These are phyloP conservation scores for Fusarium staphyleae DNA, from an alignment of 2,329 filamentous ascomycete species.

Conservation along the genomic window DNA sequence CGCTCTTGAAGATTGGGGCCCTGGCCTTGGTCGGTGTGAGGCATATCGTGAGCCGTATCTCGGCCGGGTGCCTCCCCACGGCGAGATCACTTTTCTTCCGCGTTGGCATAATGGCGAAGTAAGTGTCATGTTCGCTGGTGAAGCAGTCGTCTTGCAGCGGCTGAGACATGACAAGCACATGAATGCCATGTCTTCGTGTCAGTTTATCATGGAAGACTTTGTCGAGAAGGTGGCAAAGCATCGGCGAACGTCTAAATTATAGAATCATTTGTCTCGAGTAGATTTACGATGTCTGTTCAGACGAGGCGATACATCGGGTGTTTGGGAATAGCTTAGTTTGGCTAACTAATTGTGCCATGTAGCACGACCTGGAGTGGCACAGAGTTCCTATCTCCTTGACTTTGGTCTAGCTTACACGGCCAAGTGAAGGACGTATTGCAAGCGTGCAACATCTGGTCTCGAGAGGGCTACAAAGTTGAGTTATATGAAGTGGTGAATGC, in stretches of 20 bases:
- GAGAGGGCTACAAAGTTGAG: no score
- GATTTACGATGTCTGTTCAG: no score
- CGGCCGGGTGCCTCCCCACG: slow-evolving; percentile 4
- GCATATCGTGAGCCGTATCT: slow-evolving; percentile 14
- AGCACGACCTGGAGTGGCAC: no score
- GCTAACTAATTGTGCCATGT: no score
- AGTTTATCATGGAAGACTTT: slow-evolving; percentile 5
- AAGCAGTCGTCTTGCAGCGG: slow-evolving; percentile 8
- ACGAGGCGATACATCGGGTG: no score
- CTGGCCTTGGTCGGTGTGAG: slow-evolving; percentile 12
- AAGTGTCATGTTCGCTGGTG: slow-evolving; percentile 12
- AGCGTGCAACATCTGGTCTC: no score
- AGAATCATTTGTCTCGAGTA: not conserved
- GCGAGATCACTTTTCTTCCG: slow-evolving; percentile 13
- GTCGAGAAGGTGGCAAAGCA: not conserved
- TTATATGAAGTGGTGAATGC: no score
- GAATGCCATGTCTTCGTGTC: slow-evolving; percentile 9
- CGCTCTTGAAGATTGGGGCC: slow-evolving; percentile 13
- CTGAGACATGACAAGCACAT: not conserved
- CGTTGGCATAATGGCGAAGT: slow-evolving; percentile 4
- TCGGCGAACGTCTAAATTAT: not conserved
- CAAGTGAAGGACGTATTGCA: no score
- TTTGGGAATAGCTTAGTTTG: no score
- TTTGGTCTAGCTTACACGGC: no score
- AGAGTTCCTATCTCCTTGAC: no score